Evolutionary conservation across 2,329 filamentous ascomycete genomes (phyloP).

Genomic region (Aspergillus flavus): DNA sequence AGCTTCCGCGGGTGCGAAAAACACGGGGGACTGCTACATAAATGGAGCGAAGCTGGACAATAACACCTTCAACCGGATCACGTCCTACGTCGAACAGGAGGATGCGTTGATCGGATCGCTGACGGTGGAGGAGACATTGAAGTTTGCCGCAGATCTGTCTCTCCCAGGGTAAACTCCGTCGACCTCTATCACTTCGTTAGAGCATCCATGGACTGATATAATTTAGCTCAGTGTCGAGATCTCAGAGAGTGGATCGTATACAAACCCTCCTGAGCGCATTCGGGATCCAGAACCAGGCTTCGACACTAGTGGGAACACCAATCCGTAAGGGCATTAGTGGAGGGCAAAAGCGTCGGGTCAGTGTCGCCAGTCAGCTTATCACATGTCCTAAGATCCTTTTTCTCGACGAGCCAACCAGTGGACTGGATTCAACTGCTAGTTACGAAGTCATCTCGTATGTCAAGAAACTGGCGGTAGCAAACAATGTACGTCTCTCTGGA

Average conservation of each 20-base stretch:
- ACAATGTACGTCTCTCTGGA: conserved; percentile 57
- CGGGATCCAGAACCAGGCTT: conserved; percentile 68
- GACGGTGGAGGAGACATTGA: conserved; percentile 77
- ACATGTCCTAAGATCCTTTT: conserved; percentile 81
- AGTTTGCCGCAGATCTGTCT: conserved; percentile 73
- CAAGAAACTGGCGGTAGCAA: conserved; percentile 64
- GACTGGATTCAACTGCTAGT: conserved; percentile 76
- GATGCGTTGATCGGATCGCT: conserved; percentile 80
- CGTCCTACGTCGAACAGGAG: conserved; percentile 83
- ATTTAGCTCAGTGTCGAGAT: conserved; percentile 52
- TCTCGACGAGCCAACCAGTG: conserved; percentile 81
- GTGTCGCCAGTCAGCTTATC: conserved; percentile 79
- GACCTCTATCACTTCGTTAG: neutral
- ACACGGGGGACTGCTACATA: conserved; percentile 59
- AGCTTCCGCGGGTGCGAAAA: conserved; percentile 55
- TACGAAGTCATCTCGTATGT: conserved; percentile 77
- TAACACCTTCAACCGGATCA: conserved; percentile 64
- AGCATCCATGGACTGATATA: neutral
- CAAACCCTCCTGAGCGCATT: conserved; percentile 70
- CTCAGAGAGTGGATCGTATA: conserved; percentile 65
- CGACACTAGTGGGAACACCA: conserved; percentile 77
- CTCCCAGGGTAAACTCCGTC: conserved; percentile 50
- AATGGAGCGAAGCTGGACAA: conserved; percentile 63
- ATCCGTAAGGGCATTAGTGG: conserved; percentile 82
- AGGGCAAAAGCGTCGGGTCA: conserved; percentile 79